Base-by-base conservation (phyloP, 2,329 filamentous ascomycete species). In the Stagonosporopsis tanaceti region DNA sequence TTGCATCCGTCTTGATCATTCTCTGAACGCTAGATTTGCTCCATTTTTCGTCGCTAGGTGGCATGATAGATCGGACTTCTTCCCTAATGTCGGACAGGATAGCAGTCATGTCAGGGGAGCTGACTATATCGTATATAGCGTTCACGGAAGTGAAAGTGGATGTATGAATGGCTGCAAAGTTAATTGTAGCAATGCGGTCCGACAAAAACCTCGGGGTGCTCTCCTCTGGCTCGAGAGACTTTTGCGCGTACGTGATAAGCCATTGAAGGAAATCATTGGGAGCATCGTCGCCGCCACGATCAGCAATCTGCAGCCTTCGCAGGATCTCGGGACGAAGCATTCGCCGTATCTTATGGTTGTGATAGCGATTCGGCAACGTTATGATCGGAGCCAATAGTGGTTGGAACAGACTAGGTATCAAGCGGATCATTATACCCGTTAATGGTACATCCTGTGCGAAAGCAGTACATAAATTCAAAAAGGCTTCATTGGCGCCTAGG, bases 221-320 rank as follows among this genome's bases (percentile, higher is more conserved):
- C 25, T 40, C 46, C 32, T 48, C 46, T 17, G 46, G 46, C 11
- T 48, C 46, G 4, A 47, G 24, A 4, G 46, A 47, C 14, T 39
- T 47, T 14, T 22, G 25, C 22, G 46, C 34, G 11, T 47, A 47
- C 6, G 46, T 39, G 8, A 47, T 38, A 15, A 27, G 38, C 46
- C 46, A 47, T 25, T 47, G 46, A 1, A 47, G 46, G 46, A 47
- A 47, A 17, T 47, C 46, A 12, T 47, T 47, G 8, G 46, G 46
- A 27, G 34, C 46, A 30, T 47, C 46, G 11, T 47, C 34, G 8
- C 8, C 34, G 8, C 46, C 34, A 11, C 34, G 46, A 24, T 47
- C 46, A 6, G 34, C 46, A 8, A 47, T 47, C 35, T 28, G 15
- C 15, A 47, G 46, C 15, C 46, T 38, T 38, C 35, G 46, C n/a